Evolutionary conservation across 768 basidiomycete species (phyloP).

Genomic region (Leucosporidium scottii): DNA sequence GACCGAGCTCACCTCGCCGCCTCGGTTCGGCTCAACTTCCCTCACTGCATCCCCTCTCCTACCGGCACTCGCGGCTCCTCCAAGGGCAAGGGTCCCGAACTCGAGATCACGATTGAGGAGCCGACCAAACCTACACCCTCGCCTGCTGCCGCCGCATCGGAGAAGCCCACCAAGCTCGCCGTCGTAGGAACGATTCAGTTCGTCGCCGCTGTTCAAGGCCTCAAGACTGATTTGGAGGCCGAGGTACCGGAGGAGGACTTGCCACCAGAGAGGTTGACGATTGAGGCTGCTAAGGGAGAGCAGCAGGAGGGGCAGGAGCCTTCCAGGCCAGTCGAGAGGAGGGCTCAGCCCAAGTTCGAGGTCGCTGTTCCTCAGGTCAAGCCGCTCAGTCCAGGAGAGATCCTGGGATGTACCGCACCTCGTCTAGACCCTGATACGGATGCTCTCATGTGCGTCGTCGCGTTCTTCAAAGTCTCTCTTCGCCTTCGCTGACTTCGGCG

Average conservation of each 20-base stretch:
- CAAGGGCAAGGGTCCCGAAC: conserved; percentile 42
- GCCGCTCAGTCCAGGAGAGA: conserved; percentile 92
- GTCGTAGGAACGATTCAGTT: conserved; percentile 98
- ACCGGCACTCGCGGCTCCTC: conserved; percentile 4
- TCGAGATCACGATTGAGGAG: conserved; percentile 55
- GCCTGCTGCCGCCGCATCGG: neutral
- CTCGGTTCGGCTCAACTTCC: conserved; percentile 83
- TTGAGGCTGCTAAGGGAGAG: conserved; percentile 9
- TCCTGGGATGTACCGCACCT: conserved; percentile 94
- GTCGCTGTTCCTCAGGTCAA: conserved; percentile 74
- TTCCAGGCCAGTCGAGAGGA: conserved; percentile 20
- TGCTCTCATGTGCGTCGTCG: conserved; percentile 67
- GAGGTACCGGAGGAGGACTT: conserved; percentile 3
- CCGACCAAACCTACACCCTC: neutral
- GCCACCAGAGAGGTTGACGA: conserved; percentile 13
- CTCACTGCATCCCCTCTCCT: conserved; percentile 45
- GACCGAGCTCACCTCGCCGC: conserved; percentile 75
- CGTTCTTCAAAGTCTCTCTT: neutral
- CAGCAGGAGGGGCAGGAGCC: neutral
- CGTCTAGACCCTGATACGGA: conserved; percentile 62
- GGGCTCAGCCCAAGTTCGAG: conserved; percentile 63
- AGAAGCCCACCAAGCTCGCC: conserved; percentile 51
- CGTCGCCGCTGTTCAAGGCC: conserved; percentile 77
- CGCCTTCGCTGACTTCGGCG: neutral
- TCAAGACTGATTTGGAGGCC: conserved; percentile 65